A percentile compares a stretch with the other conserved stretches of the same genome.
phyloP scores from a whole-genome alignment of 1,284 basidiomycete genomes.

The Neolentinus lepideus region DNA sequence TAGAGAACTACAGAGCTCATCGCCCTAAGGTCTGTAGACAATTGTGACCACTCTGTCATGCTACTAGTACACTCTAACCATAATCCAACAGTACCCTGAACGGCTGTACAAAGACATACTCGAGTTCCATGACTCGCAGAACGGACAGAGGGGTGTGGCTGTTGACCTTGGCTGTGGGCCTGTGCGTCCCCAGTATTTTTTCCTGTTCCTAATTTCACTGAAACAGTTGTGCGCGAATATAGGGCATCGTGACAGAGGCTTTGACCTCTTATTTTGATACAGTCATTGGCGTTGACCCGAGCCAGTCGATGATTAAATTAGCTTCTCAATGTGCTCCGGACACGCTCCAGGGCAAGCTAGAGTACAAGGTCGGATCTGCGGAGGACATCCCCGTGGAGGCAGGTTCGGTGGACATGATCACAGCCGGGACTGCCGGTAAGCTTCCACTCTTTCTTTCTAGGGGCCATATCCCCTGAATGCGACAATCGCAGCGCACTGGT shows the following conservation, averaged over 20 bases:
- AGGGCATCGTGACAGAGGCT: background rate
- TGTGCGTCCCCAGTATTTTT: background rate
- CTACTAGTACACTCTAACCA: background rate
- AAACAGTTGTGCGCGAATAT: background rate
- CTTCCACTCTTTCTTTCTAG: background rate
- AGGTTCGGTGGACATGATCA: background rate
- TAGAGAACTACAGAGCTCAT: slow-evolving; percentile 1
- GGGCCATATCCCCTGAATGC: background rate
- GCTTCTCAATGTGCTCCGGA: background rate
- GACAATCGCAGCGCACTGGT: background rate
- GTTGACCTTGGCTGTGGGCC: slow-evolving; percentile 1
- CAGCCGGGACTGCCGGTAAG: background rate
- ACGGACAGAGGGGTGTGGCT: background rate
- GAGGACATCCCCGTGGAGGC: background rate
- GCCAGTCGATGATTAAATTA: background rate
- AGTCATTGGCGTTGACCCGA: background rate
- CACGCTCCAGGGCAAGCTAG: background rate
- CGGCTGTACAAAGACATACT: background rate
- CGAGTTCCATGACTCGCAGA: background rate
- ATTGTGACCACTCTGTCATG: too few species aligned
- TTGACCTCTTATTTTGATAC: background rate
- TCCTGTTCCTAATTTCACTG: background rate
- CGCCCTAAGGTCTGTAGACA: background rate
- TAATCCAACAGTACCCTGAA: background rate
- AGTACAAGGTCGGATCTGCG: background rate